Evolutionary conservation across 73 alveolate species (phyloP), one percentile per base, ranked within the genome.

Genomic region (Uronychia setigera): DNA sequence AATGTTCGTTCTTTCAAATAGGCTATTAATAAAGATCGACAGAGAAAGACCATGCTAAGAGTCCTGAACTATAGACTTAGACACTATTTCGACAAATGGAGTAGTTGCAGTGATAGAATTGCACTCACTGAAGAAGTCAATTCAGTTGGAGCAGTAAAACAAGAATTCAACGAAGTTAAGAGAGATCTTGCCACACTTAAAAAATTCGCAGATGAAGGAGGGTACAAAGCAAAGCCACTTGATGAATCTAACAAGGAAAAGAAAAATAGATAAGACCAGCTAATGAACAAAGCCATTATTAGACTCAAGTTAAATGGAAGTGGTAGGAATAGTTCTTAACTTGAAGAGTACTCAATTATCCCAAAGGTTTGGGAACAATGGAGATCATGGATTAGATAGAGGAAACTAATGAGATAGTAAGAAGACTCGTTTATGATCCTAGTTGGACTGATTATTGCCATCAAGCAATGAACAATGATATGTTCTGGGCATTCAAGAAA

Each of bases 31-130:
- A 80, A 86, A 60, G 25, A 86, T 32, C 59, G 11, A 75, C 77
- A 46, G 29, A 59, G 76, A 1, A 78, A 79, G 29, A 32, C 57
- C 74, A 29, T 86, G 30, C 78, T 35, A 79, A 79, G 67, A 29
- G 92, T 79, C 29, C 13, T 79, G 13, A 30, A 11, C 5, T 86
- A 78, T 28, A n/a, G 92, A n/a, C 32, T 79, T 31, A 78, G 87
- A 57, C 87, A 86, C 35, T 86, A 29, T 83, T 86, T 86, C 35
- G 87, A 76, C n/a, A 86, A 86, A 79, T 86, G 92, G 92, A 86
- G 57, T 30, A 83, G 79, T 31, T 57, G 33, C 74, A 46, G 78
- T 25, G 83, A 86, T 31, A 79, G 79, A 59, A 25, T 79, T 1
- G 32, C 35, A 1, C 31, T 86, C 30, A 59, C 92, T 11, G 92